Base-by-base conservation (phyloP, 2,329 filamentous ascomycete species). In the Daldinia sp. region DNA sequence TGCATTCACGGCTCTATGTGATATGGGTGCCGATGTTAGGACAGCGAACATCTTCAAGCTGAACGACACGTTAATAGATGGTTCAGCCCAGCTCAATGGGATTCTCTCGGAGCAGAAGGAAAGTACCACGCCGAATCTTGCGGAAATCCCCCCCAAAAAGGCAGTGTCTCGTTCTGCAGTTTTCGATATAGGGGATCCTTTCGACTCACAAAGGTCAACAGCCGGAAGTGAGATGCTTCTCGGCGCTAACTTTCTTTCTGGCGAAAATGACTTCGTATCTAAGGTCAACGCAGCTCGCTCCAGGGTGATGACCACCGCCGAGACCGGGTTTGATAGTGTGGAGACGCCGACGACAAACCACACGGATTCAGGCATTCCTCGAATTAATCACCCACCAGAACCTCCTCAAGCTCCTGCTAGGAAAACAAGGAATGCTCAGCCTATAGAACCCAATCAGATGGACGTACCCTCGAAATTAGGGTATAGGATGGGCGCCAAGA, bases 31-130 rank as follows among this genome's bases (percentile, higher is more conserved):
- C 43, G 89, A 88, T 68, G 84, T 98, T 56, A 88, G 91, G 58
- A 88, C 95, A 8, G 85, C 89, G 23, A 97, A 96, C 72, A 91
- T 97, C 65, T 99, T 97, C 80, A 93, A 89, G 74, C 80, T 90
- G 70, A 92, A 85, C 63, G 84, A 87, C 17, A 64, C 74, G 6
- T 74, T 87, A 32, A 68, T 83, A 30, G 81, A 82, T 35, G 79
- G 78, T 51, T 81, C 87, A 9, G 78, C 79, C 4, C 67, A 68
- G 3, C 62, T 63, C 53, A 68, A 74, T 73, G 62, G 72, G 61
- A 43, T 73, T 30, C 67, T 70, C 15, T 66, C 68, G n/a, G 79
- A 81, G 50, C 74, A 74, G 37, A 79, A 76, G 64, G 79, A 81
- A 41, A 76, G 70, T 41, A 68, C 69, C 19, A 49, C 72, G 13